Evolutionary conservation across 306 rosid genomes (phyloP), one percentile per base, ranked within the genome.

Genomic region (Dicorynia guianensis): DNA sequence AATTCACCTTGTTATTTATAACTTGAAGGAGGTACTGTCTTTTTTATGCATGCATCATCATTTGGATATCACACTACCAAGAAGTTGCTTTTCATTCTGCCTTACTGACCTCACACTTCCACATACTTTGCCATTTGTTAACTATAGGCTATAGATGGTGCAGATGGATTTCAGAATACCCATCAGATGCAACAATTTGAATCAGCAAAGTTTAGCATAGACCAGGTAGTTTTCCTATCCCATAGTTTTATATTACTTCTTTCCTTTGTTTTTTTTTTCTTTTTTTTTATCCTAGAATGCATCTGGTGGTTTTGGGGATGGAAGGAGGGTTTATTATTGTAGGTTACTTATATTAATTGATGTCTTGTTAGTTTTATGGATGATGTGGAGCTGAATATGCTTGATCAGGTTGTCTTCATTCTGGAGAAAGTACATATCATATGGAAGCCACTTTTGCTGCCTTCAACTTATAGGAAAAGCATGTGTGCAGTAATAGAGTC

Each of bases 101-200:
- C 70, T 62, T 77, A 43, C 19, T 68, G 25, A 80, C 59, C 42
- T 60, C 36, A 47, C 14, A 80, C 66, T 74, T 75, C 63, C 42
- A 35, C 61, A n/a, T 68, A 79, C 49, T 68, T 43, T 68, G 18
- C 76, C 67, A 65, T 25, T 58, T 73, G 30, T 78, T 68, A n/a
- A n/a, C 82, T 58, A 17, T 72, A 95, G 98, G 98, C 97, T 60
- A 81, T 95, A 69, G 93, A 89, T 72, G 88, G 96, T 11, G 97
- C 98, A 54, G 89, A 83, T 62, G 97, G 98, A 77, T 95, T 92
- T 82, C 97, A 95, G 80, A 95, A 95, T 85, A 92, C 98, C 69
- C 97, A 95, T 77, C 84, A 84, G 69, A 87, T 74, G 84, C 85
- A 89, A 43, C 86, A 80, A 79, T 95, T 82, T 64, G 96, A 95